phyloP scores from a whole-genome alignment of 2,329 filamentous ascomycete species.

The Blastomyces parvus region DNA sequence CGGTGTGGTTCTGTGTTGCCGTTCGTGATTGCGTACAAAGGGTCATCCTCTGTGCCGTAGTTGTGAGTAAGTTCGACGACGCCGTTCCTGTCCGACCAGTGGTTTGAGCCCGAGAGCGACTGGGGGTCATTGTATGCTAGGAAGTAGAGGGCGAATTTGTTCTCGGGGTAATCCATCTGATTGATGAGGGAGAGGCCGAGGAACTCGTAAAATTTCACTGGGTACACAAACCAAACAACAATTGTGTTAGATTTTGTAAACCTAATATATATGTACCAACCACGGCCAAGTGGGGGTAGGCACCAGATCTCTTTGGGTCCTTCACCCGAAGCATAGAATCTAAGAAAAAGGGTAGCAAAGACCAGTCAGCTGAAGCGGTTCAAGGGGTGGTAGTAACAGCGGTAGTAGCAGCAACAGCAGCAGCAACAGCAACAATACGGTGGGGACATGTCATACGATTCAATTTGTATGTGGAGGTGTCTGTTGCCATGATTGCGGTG shows the following conservation, averaged over 20 bases:
- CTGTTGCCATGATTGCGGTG: constrained; percentile 44
- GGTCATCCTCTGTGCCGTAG: constrained; percentile 82
- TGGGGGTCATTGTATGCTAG: constrained; percentile 73
- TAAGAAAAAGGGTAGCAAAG: constrained; percentile 14
- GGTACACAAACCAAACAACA: constrained; percentile 6
- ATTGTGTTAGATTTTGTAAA: background rate
- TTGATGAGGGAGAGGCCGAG: constrained; percentile 78
- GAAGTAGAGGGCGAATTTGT: constrained; percentile 94
- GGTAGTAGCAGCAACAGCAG: constrained; percentile 12
- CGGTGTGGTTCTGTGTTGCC: constrained; percentile 84
- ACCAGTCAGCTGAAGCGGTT: constrained; percentile 12
- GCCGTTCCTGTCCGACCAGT: constrained; percentile 75
- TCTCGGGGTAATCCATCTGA: constrained; percentile 71
- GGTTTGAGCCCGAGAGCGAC: constrained; percentile 62
- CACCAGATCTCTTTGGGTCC: constrained; percentile 72
- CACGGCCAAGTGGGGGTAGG: constrained; percentile 15
- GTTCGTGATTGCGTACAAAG: constrained; percentile 69
- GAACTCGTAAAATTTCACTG: constrained; percentile 87
- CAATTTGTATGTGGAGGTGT: constrained; percentile 55
- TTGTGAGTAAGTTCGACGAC: constrained; percentile 77
- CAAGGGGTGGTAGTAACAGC: constrained; percentile 6
- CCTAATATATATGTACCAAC: too few species aligned
- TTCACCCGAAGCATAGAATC: constrained; percentile 77
- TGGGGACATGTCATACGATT: constrained; percentile 45
- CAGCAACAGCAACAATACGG: constrained; percentile 15